Conservation (phyloP, 1,139 yeast genomes). For the Zygoascus sp. region DNA sequence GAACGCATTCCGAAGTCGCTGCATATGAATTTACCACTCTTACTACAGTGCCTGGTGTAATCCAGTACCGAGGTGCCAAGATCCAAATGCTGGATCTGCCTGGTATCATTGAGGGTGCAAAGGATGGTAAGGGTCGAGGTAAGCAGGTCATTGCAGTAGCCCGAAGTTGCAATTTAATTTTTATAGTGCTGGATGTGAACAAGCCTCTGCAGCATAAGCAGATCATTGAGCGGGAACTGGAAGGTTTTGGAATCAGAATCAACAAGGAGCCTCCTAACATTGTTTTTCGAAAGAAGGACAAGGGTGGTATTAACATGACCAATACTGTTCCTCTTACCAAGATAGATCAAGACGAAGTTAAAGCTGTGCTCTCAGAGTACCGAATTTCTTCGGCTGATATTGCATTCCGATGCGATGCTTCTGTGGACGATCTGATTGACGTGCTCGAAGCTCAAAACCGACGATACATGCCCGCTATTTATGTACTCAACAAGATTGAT, state of each 20-base stretch:
- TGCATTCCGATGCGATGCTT: slow-evolving; percentile 94
- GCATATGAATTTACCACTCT: slow-evolving; percentile 96
- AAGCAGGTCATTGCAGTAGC: slow-evolving; percentile 98
- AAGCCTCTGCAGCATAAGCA: slow-evolving; percentile 92
- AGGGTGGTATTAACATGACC: slow-evolving; percentile 92
- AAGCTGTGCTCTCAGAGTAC: slow-evolving; percentile 94
- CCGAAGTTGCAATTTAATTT: slow-evolving; percentile 86
- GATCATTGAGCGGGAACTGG: slow-evolving; percentile 89
- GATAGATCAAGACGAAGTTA: slow-evolving; percentile 84
- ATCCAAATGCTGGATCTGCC: slow-evolving; percentile 97
- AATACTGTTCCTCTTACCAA: slow-evolving; percentile 90
- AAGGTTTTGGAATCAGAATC: slow-evolving; percentile 94
- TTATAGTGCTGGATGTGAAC: slow-evolving; percentile 91
- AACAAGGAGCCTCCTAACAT: slow-evolving; percentile 92
- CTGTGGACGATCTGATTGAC: slow-evolving; percentile 92
- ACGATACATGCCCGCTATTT: slow-evolving; percentile 90
- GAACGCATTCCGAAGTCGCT: slow-evolving; percentile 95
- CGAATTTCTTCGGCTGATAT: slow-evolving; percentile 95
- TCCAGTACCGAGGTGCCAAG: slow-evolving; percentile 94
- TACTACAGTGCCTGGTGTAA: slow-evolving; percentile 96
- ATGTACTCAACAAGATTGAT: slow-evolving; percentile 92
- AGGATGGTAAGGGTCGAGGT: slow-evolving; percentile 99
- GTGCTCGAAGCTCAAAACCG: slow-evolving; percentile 88
- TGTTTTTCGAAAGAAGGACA: slow-evolving; percentile 82
- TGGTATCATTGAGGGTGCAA: slow-evolving; percentile 98